Evolutionary conservation across 495 filamentous ascomycete genomes (phyloP).

Genomic region (Thermothielavioides terrestris): DNA sequence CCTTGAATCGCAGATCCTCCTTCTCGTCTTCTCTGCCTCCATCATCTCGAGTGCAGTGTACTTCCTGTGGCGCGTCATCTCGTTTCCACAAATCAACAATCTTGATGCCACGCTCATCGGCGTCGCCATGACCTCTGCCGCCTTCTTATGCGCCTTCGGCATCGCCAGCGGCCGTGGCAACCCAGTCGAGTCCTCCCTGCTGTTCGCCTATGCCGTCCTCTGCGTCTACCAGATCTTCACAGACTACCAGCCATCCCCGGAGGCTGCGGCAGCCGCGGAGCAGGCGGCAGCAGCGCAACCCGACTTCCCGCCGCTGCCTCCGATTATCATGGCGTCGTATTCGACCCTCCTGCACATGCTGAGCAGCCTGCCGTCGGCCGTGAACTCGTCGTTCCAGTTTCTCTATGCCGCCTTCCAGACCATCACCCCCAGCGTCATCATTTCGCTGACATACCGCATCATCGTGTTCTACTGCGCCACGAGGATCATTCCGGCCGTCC

Average conservation of each 20-base stretch:
- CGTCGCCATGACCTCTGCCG: constrained; percentile 77
- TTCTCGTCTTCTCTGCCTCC: constrained; percentile 79
- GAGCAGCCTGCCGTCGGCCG: constrained; percentile 68
- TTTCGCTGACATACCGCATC: constrained; percentile 84
- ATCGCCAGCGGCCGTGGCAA: constrained; percentile 93
- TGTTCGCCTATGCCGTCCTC: constrained; percentile 94
- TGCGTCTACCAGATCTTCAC: constrained; percentile 99
- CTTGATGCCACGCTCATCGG: constrained; percentile 92
- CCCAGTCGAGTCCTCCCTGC: constrained; percentile 86
- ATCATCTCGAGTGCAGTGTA: constrained; percentile 91
- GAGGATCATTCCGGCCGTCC: constrained; percentile 90
- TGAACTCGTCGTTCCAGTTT: constrained; percentile 78
- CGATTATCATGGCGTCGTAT: constrained; percentile 98
- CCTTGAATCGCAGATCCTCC: constrained; percentile 53
- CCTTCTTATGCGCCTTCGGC: constrained; percentile 88
- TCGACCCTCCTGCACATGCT: constrained; percentile 81
- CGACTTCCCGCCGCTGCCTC: constrained; percentile 88
- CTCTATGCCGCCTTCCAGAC: constrained; percentile 83
- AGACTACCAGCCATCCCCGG: constrained; percentile 76
- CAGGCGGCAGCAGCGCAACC: constrained; percentile 46
- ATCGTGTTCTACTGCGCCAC: constrained; percentile 91
- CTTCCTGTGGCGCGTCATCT: constrained; percentile 90
- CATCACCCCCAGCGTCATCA: constrained; percentile 89
- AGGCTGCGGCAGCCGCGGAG: constrained; percentile 45
- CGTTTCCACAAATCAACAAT: constrained; percentile 87